Conservation (phyloP, 306 rosid genomes). For the Acacia melanoxylon region DNA sequence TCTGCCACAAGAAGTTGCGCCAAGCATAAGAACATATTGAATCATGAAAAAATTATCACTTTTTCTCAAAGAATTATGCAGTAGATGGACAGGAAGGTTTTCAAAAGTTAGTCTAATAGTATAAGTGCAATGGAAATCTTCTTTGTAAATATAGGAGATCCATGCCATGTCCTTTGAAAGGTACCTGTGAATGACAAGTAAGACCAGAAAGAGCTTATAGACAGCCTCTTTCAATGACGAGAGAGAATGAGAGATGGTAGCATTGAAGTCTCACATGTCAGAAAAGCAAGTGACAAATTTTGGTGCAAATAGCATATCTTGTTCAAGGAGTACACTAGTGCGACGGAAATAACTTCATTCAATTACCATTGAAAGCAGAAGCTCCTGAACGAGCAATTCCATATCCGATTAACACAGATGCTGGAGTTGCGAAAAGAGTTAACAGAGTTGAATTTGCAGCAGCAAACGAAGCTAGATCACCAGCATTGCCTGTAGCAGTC, state of each 20-base stretch:
- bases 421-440: slow-evolving; percentile 83
- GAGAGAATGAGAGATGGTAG: background rate
- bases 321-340: background rate
- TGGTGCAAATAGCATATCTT: background rate
- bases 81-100: background rate
- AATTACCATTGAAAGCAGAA: slow-evolving; percentile 94
- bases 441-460: slow-evolving; percentile 59
- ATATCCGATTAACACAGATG: slow-evolving; percentile 83
- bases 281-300: background rate
- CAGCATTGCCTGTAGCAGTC: slow-evolving; percentile 62
- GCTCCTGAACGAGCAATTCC: slow-evolving; percentile 92
- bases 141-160: slow-evolving; percentile 14
- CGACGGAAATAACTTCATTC: slow-evolving; percentile 50
- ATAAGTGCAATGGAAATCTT: slow-evolving; percentile 18
- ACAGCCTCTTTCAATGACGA: background rate
- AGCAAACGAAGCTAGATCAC: slow-evolving; percentile 60
- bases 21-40: slow-evolving; percentile 12
- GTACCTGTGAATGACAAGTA: background rate
- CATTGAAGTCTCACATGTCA: background rate
- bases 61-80: slow-evolving; percentile 18
- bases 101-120: background rate
- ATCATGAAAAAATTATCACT: slow-evolving; percentile 19
- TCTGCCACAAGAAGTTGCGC: slow-evolving; percentile 57
- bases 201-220: background rate
- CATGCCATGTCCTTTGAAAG: background rate